These are phyloP conservation scores for Tremella mesenterica DNA, from an alignment of 768 basidiomycete genomes.

Conservation along the genomic window DNA sequence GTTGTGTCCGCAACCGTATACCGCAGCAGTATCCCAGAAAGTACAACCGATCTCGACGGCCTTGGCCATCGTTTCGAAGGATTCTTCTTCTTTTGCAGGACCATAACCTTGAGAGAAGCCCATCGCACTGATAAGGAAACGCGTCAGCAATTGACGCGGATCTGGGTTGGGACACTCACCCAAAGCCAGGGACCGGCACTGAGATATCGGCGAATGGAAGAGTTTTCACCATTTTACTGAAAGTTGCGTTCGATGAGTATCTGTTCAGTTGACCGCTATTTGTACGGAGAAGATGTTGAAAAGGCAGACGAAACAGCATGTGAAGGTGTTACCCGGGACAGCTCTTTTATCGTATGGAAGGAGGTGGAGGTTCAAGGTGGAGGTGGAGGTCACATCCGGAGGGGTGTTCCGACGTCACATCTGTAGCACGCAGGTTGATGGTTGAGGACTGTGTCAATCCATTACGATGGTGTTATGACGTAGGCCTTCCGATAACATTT, in stretches of 20 bases:
- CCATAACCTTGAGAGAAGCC: constrained; percentile 12
- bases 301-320: too few species aligned
- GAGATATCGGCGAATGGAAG: constrained; percentile 54
- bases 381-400: background rate
- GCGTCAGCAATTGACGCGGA: constrained; percentile 44
- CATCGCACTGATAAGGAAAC: constrained; percentile 47
- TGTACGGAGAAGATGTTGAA: too few species aligned
- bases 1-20: constrained; percentile 28
- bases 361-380: background rate
- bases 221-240: background rate
- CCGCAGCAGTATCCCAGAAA: constrained; percentile 31
- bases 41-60: constrained; percentile 32
- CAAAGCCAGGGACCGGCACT: constrained; percentile 53
- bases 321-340: too few species aligned
- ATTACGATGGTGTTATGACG: too few species aligned
- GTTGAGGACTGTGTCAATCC: too few species aligned
- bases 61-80: constrained; percentile 9
- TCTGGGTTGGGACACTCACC: constrained; percentile 31
- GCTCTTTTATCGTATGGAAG: too few species aligned
- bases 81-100: constrained; percentile 6
- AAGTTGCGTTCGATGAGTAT: too few species aligned
- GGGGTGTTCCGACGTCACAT: too few species aligned
- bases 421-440: too few species aligned
- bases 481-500: too few species aligned
- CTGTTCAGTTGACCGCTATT: too few species aligned